A percentile compares a stretch with the other conserved stretches of the same genome.
These are phyloP conservation scores for Rhodotorula sp. DNA, from an alignment of 1,284 basidiomycete species.

Conservation along the genomic window DNA sequence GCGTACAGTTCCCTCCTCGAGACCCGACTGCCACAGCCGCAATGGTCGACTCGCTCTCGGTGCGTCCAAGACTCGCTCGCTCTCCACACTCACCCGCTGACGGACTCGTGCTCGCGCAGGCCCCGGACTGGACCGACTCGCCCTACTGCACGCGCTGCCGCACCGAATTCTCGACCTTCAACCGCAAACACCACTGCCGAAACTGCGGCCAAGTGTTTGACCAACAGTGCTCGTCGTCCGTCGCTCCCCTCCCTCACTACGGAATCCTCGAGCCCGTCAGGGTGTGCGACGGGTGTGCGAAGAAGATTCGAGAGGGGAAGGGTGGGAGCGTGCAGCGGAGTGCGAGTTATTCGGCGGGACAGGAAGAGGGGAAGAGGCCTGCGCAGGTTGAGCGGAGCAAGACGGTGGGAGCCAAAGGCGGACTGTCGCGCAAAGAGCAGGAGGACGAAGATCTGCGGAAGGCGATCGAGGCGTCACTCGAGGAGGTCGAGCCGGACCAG, in stretches of 20 bases:
- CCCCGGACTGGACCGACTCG: conserved; percentile 95
- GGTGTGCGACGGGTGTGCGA: conserved; percentile 87
- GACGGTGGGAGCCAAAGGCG: conserved; percentile 33
- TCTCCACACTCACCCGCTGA: not conserved
- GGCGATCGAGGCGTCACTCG: conserved; percentile 84
- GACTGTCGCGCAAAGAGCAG: conserved; percentile 46
- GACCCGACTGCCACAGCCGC: conserved; percentile 67
- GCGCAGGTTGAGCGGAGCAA: not conserved
- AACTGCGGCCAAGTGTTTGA: conserved; percentile 98
- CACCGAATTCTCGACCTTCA: conserved; percentile 88
- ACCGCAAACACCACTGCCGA: conserved; percentile 96
- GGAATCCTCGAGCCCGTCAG: conserved; percentile 91
- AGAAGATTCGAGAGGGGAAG: conserved; percentile 57
- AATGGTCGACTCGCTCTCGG: conserved; percentile 78
- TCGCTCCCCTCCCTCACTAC: conserved; percentile 82
- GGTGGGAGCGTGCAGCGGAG: conserved; percentile 2
- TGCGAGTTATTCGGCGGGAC: not conserved
- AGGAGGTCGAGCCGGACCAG: conserved; percentile 13
- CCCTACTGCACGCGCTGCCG: conserved; percentile 93
- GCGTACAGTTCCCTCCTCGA: conserved; percentile 77
- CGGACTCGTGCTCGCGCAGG: conserved; percentile 7
- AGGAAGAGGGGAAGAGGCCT: conserved; percentile 14
- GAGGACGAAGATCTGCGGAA: conserved; percentile 87
- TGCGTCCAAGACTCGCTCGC: not conserved
- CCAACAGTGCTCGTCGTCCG: conserved; percentile 84